Percentiles rank a stretch among this genome's conserved stretches.
phyloP scores from a whole-genome alignment of 139 green algal species.

The Picochlorum sp. region DNA sequence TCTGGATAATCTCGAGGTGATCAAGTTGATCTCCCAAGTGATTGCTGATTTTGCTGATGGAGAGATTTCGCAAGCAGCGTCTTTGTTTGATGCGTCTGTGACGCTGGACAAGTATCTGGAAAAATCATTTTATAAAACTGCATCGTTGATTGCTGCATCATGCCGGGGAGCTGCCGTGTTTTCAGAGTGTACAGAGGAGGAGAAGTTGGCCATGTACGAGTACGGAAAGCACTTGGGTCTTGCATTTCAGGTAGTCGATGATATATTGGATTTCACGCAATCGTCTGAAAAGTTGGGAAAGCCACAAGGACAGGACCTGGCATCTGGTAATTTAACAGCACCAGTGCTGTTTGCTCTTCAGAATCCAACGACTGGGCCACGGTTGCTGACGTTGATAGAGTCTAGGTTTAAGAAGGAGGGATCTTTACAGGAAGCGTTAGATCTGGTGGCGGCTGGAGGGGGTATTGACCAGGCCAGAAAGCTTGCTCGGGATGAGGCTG shows the following conservation, averaged over 20 bases:
- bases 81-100: constrained; percentile 82
- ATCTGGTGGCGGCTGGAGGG: constrained; percentile 65
- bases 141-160: constrained; percentile 91
- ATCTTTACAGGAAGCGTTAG: constrained; percentile 64
- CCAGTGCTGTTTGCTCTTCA: constrained; percentile 77
- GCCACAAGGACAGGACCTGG: constrained; percentile 92
- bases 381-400: constrained; percentile 74
- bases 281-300: constrained; percentile 85
- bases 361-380: constrained; percentile 13
- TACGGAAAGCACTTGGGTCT: constrained; percentile 96
- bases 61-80: constrained; percentile 84
- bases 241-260: constrained; percentile 97
- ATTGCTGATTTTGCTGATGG: constrained; percentile 99
- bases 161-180: constrained; percentile 86
- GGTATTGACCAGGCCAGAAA: constrained; percentile 44
- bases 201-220: constrained; percentile 87
- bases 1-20: constrained; percentile 95
- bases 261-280: constrained; percentile 99
- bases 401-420: constrained; percentile 73
- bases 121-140: constrained; percentile 98
- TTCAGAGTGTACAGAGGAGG: constrained; percentile 50
- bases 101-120: constrained; percentile 88
- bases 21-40: constrained; percentile 92
- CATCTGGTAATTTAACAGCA: constrained; percentile 92
- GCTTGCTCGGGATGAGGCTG: constrained; percentile 65